Percentiles rank a stretch among this genome's conserved stretches.
Conservation (phyloP, 1,284 basidiomycete species). For the Ustilago tritici region DNA sequence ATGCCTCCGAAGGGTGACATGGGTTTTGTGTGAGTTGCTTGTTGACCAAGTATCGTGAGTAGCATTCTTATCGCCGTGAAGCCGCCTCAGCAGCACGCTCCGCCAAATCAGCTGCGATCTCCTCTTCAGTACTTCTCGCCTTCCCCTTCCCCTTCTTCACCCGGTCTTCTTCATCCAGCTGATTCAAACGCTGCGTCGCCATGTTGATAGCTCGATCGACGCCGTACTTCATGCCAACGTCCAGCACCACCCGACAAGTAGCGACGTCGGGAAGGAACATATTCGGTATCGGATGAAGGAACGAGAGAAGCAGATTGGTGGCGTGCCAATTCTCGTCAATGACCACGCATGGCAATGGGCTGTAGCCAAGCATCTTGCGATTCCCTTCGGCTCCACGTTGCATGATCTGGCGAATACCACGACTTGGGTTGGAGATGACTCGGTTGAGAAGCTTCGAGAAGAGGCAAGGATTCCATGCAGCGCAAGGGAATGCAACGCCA, state of each 20-base stretch:
- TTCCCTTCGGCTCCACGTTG: slow-evolving; percentile 29
- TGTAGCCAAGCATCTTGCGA: slow-evolving; percentile 26
- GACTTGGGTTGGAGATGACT: slow-evolving; percentile 29
- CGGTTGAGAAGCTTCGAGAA: slow-evolving; percentile 34
- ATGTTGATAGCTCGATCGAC: slow-evolving; percentile 23
- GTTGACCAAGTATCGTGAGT: background rate
- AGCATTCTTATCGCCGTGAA: background rate
- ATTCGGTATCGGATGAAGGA: slow-evolving; percentile 47
- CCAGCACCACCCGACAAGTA: slow-evolving; percentile 31
- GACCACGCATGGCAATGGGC: slow-evolving; percentile 31
- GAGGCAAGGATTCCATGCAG: slow-evolving; percentile 47
- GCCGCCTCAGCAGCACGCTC: slow-evolving; percentile 11
- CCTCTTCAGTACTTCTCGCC: slow-evolving; percentile 30
- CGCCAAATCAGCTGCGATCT: slow-evolving; percentile 21
- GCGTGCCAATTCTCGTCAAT: slow-evolving; percentile 48
- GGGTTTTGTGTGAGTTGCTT: background rate
- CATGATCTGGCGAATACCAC: slow-evolving; percentile 18
- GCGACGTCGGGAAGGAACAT: slow-evolving; percentile 39
- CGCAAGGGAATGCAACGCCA: slow-evolving; percentile 43
- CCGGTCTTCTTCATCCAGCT: slow-evolving; percentile 37
- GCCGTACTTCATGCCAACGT: slow-evolving; percentile 32
- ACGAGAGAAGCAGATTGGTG: slow-evolving; percentile 44
- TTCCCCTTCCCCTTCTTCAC: slow-evolving; percentile 19
- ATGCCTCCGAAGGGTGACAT: background rate
- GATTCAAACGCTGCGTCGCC: slow-evolving; percentile 22